Evolutionary conservation across 2,329 filamentous ascomycete species (phyloP), one percentile per base, ranked within the genome.

Genomic region (Nemania sp.): DNA sequence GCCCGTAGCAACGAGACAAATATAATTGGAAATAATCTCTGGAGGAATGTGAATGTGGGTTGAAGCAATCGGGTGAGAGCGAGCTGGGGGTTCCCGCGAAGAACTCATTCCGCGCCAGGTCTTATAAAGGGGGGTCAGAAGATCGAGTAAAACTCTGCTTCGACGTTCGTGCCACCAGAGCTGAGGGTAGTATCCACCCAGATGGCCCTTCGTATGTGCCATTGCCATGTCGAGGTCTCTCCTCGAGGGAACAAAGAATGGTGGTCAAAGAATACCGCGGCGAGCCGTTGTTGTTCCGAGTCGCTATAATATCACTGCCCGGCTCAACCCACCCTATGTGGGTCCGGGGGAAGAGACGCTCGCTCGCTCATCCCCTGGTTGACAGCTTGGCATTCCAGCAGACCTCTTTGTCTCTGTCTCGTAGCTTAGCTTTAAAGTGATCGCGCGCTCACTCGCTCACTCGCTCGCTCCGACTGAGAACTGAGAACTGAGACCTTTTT

Each of bases 31-130:
- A 58, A 60, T 53, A 52, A 57, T 50, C 36, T 50, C 36, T 48
- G 54, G 46, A 66, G 67, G 67, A 69, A 69, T 69, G 68, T 65
- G 59, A n/a, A n/a, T n/a, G n/a, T n/a, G n/a, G n/a, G 57, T 50
- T 59, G 39, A 54, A 62, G 51, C 62, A 56, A 63, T 61, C 60
- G 54, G 60, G 59, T 55, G 62, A 60, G n/a, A n/a, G n/a, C n/a
- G n/a, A 48, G 58, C 50, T 53, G 45, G 57, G 48, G 41, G 53
- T 54, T 28, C 42, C 52, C 22, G 28, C 28, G 28, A 28, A 53
- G 51, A 64, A 56, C 59, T 54, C 62, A 68, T 69, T 68, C 66
- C 66, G 62, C 33, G 49, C 54, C 48, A 51, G 61, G 59, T 62
- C 63, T 61, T 68, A 64, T 64, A 67, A 67, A 65, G 57, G 57